Percentiles rank a stretch among this genome's conserved stretches.
These are phyloP conservation scores for Furcasterigmium sp. DNA, from an alignment of 2,329 filamentous ascomycete genomes.

Conservation along the genomic window DNA sequence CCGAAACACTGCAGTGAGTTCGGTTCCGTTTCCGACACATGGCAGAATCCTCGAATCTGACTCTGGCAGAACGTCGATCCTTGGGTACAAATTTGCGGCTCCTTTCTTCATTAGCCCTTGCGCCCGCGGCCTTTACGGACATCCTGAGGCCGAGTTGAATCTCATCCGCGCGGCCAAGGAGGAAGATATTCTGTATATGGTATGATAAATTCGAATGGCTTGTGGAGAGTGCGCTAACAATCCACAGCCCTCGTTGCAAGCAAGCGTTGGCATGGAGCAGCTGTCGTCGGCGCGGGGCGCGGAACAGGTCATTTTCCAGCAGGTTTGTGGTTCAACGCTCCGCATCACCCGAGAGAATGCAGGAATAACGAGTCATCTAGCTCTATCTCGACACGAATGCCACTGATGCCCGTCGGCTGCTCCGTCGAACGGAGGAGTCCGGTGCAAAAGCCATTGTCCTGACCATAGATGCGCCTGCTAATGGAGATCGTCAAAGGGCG, in stretches of 20 bases:
- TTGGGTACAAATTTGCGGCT: conserved; percentile 35
- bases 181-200: conserved; percentile 34
- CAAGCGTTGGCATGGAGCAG: conserved; percentile 12
- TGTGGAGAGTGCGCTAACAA: not conserved
- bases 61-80: conserved; percentile 27
- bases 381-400: conserved; percentile 16
- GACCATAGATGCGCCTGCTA: conserved; percentile 15
- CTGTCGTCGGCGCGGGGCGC: conserved; percentile 12
- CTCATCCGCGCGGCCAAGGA: conserved; percentile 33
- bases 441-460: conserved; percentile 14
- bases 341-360: not conserved
- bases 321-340: not conserved
- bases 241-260: conserved; percentile 13
- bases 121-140: conserved; percentile 29
- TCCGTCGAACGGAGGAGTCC: conserved; percentile 6
- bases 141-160: conserved; percentile 32
- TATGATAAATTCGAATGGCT: not conserved
- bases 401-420: conserved; percentile 8
- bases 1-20: conserved; percentile 19
- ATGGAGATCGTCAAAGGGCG: conserved; percentile 11
- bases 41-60: not conserved
- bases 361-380: conserved; percentile 10
- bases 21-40: not conserved
- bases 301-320: conserved; percentile 13
- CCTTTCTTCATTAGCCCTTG: conserved; percentile 40